These are phyloP conservation scores for Crataegus laevigata DNA, from an alignment of 306 rosid genomes.

Conservation along the genomic window DNA sequence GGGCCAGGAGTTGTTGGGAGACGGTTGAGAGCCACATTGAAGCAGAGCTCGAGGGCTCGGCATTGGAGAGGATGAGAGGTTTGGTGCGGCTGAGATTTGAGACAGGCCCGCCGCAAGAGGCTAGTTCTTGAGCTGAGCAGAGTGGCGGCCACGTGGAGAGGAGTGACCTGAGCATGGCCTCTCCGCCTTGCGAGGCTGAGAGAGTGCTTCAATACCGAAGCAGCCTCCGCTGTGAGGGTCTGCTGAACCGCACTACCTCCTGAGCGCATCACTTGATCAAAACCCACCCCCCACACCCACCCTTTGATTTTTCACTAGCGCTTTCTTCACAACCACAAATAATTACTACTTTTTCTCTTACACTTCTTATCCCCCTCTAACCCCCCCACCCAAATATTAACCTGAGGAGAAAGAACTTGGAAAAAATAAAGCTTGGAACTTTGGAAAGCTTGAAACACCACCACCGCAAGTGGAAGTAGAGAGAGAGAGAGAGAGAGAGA, in stretches of 20 bases:
- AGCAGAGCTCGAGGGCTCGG: slow-evolving; percentile 95
- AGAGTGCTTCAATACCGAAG: slow-evolving; percentile 79
- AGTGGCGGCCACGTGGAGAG: slow-evolving; percentile 84
- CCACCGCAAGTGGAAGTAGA: not conserved
- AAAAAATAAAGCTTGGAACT: not conserved
- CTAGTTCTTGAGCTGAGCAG: slow-evolving; percentile 55
- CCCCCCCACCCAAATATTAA: slow-evolving; percentile 24
- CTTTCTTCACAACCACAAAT: slow-evolving; percentile 8
- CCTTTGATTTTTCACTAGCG: slow-evolving; percentile 23
- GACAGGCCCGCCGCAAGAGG: slow-evolving; percentile 61
- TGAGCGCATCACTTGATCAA: slow-evolving; percentile 78
- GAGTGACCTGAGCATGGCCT: slow-evolving; percentile 97
- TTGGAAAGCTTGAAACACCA: not conserved
- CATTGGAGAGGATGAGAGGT: slow-evolving; percentile 63
- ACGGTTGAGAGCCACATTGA: slow-evolving; percentile 92
- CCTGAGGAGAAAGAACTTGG: not conserved
- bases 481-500: not conserved
- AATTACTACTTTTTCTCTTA: slow-evolving; percentile 1
- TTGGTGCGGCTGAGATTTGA: slow-evolving; percentile 63
- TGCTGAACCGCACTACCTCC: slow-evolving; percentile 77
- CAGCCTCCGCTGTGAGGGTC: slow-evolving; percentile 99
- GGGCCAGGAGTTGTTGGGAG: slow-evolving; percentile 68
- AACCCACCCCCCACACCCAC: slow-evolving; percentile 46
- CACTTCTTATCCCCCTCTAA: not conserved
- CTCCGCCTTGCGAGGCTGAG: slow-evolving; percentile 71